Base-by-base conservation (phyloP, 495 filamentous ascomycete genomes). In the Rhypophila decipiens region DNA sequence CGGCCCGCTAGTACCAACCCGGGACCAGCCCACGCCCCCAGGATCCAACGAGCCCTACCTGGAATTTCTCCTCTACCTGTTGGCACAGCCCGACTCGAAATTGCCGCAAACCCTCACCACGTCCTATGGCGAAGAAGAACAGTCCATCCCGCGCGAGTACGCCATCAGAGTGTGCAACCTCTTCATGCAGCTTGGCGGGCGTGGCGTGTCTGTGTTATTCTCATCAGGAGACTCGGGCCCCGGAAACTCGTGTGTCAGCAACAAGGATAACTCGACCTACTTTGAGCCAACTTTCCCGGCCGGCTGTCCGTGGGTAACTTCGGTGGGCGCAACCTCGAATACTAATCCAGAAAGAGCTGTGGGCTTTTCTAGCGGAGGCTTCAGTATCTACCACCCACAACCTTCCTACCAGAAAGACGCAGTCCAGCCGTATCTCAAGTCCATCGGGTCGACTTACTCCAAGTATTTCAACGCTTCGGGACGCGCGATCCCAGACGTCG, bases 91-190 rank as follows among this genome's bases (percentile, higher is more conserved):
- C 13, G 56, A 69, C 44, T 31, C 55, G 10, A 69, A 80, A 7
- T 72, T 95, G 9, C 88, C 88, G 1, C 79, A 85, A 49, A 79
- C 86, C 11, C 77, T 95, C 49, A 83, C 85, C 29, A 88, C 81
- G 36, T 88, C 83, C 0, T 95, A 93, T 60, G 86, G 86, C 34
- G 87, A 91, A 53, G 78, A 89, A 39, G 88, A 95, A 60, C 67
- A 90, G 67, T 85, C 79, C 4, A 76, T 93, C 0, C 86, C 87
- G 0, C 57, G 70, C 27, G 61, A 71, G 1, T 94, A 89, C 54
- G 81, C 85, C 35, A 66, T 68, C 36, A 74, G 70, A 33, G 84
- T 88, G 4, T 93, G 88, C 70, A 79, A 84, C 59, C 77, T 87
- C 60, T 68, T 73, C 51, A 65, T 63, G 35, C 68, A 73, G 50